Percentiles rank a stretch among this genome's conserved stretches.
phyloP scores from a whole-genome alignment of 2,329 filamentous ascomycete species.

The Xylariaceae sp. region DNA sequence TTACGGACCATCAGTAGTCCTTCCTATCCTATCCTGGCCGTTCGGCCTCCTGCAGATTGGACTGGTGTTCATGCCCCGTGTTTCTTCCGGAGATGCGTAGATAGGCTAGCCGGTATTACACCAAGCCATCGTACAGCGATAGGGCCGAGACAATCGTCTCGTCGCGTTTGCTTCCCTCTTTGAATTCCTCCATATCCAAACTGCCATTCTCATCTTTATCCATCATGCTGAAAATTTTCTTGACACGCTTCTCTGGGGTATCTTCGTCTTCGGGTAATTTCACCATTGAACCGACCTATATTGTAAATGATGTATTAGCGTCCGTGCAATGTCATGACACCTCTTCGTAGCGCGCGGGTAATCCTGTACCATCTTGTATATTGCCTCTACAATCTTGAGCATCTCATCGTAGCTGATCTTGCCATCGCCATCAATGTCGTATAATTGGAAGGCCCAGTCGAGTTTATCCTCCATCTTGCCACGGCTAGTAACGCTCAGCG shows the following conservation, averaged over 20 bases:
- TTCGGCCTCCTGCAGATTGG: not conserved
- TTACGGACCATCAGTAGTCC: slow-evolving; percentile 18
- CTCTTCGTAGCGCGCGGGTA: not conserved
- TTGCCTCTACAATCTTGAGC: slow-evolving; percentile 97
- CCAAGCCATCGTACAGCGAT: slow-evolving; percentile 93
- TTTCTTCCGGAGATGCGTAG: slow-evolving; percentile 8
- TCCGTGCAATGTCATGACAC: slow-evolving; percentile 15
- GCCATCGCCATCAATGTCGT: slow-evolving; percentile 98
- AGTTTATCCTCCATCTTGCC: slow-evolving; percentile 99
- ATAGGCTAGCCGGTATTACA: slow-evolving; percentile 55
- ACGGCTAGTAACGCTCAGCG: slow-evolving; percentile 92
- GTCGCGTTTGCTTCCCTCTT: slow-evolving; percentile 97
- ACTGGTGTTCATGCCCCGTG: not conserved
- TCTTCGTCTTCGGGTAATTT: slow-evolving; percentile 98
- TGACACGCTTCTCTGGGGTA: slow-evolving; percentile 96
- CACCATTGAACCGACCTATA: slow-evolving; percentile 96
- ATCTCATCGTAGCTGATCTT: slow-evolving; percentile 99
- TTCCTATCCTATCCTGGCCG: slow-evolving; percentile 9
- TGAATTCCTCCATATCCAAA: slow-evolving; percentile 97
- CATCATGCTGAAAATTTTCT: slow-evolving; percentile 99
- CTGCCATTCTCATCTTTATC: slow-evolving; percentile 99
- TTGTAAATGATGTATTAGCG: slow-evolving; percentile 3
- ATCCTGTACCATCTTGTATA: slow-evolving; percentile 99
- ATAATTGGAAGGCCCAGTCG: slow-evolving; percentile 98
- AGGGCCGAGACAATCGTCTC: slow-evolving; percentile 98